Conservation (phyloP, 179 eudicot species). For the Actinidia chinensis region DNA sequence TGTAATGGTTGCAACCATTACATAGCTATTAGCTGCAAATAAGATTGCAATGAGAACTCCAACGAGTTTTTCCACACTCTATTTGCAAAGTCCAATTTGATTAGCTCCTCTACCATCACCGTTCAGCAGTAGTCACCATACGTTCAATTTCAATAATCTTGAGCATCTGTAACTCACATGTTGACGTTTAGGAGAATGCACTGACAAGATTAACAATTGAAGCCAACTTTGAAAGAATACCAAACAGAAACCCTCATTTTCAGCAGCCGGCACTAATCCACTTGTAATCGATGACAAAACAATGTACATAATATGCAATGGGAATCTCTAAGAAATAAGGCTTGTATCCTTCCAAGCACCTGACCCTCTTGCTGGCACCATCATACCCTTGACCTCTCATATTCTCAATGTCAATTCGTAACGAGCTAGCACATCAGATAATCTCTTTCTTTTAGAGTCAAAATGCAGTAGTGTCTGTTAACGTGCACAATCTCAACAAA, state of each 20-base stretch:
- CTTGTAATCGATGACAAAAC: not conserved
- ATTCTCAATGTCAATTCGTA: not conserved
- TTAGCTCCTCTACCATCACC: not conserved
- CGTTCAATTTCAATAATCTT: not conserved
- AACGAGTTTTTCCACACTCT: not conserved
- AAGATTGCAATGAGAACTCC: not conserved
- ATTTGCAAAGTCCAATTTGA: not conserved
- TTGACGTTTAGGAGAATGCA: not conserved
- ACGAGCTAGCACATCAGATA: not conserved
- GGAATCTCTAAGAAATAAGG: conserved; percentile 2
- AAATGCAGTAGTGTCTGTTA: not conserved
- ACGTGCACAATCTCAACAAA: not conserved
- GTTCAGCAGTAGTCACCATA: not conserved
- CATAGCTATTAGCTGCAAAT: not conserved
- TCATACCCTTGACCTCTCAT: not conserved
- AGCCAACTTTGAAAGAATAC: not conserved
- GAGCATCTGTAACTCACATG: not conserved
- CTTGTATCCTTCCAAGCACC: not conserved
- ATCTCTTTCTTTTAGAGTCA: not conserved
- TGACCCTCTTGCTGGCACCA: not conserved
- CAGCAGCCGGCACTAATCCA: not conserved
- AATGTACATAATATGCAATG: not conserved
- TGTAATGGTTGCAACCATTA: not conserved
- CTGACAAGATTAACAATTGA: too few species aligned
- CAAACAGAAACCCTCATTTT: not conserved